Conservation (phyloP, 805 yeast species). For the Saccharomyces eubayanus region DNA sequence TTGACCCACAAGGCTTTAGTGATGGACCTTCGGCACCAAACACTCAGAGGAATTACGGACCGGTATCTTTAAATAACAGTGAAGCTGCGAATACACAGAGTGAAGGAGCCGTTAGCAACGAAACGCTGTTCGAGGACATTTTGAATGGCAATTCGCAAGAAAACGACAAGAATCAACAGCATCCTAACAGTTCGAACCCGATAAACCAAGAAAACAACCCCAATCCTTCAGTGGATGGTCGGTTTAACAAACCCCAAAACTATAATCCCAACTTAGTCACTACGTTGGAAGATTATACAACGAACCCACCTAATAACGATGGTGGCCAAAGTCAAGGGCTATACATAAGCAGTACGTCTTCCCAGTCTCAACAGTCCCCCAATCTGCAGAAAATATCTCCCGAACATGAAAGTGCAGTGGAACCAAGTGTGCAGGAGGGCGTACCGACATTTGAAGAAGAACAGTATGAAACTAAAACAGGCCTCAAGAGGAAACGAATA, state of each 20-base stretch:
- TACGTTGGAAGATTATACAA: background rate
- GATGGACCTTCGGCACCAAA: background rate
- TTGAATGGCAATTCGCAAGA: background rate
- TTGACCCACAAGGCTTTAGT: background rate
- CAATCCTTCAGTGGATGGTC: background rate
- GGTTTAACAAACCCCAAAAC: background rate
- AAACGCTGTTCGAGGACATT: background rate
- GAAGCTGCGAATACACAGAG: background rate
- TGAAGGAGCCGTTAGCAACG: background rate
- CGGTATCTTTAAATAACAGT: background rate
- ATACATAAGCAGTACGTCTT: background rate
- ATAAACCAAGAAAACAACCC: background rate
- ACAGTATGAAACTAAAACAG: conserved; percentile 8
- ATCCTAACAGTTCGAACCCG: background rate
- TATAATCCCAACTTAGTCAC: background rate
- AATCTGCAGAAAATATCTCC: background rate
- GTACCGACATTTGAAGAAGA: conserved; percentile 5
- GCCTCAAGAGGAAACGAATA: conserved; percentile 19
- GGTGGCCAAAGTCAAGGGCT: background rate
- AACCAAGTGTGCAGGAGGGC: conserved; percentile 1
- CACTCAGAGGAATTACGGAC: background rate
- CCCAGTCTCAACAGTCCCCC: background rate
- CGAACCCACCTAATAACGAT: background rate
- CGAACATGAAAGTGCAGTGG: background rate
- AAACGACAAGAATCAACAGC: background rate